A percentile compares a stretch with the other conserved stretches of the same genome.
Evolutionary conservation across 768 basidiomycete genomes (phyloP).

Genomic region (Hygrocybe punicea): DNA sequence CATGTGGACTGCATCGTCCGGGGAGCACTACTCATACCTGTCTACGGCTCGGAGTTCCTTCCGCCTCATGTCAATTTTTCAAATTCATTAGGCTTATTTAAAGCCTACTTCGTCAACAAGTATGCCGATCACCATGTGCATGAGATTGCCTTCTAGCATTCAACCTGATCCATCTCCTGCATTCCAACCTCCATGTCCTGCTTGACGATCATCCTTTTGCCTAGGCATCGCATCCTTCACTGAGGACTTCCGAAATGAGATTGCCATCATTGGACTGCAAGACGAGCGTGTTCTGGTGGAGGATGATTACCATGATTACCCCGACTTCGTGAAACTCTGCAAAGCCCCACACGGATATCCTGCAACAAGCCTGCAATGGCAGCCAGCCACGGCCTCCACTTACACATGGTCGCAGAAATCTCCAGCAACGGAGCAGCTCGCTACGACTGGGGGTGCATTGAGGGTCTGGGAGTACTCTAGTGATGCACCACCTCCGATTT

Average conservation of each 20-base stretch:
- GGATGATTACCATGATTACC: slow-evolving; percentile 77
- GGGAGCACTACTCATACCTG: slow-evolving; percentile 4
- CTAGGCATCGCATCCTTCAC: slow-evolving; percentile 82
- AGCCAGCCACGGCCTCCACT: slow-evolving; percentile 68
- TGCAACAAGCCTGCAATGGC: slow-evolving; percentile 90
- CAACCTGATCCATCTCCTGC: too few relatives aligned
- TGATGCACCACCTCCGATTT: slow-evolving; percentile 55
- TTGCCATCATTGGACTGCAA: slow-evolving; percentile 73
- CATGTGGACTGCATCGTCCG: slow-evolving; percentile 29
- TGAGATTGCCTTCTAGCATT: background rate
- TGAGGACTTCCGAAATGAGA: slow-evolving; percentile 79
- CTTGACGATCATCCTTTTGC: slow-evolving; percentile 76
- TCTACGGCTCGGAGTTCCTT: slow-evolving; percentile 15
- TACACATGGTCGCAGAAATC: slow-evolving; percentile 70
- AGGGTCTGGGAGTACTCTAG: slow-evolving; percentile 86
- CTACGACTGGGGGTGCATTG: slow-evolving; percentile 91
- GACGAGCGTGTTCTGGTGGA: slow-evolving; percentile 87
- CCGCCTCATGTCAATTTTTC: background rate
- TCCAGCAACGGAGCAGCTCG: slow-evolving; percentile 72
- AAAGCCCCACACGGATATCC: slow-evolving; percentile 88
- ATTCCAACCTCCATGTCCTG: too few relatives aligned
- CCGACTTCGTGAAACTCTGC: slow-evolving; percentile 84
- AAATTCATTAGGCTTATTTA: background rate
- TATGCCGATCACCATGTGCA: slow-evolving; percentile 21
- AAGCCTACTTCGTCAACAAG: slow-evolving; percentile 19